These are phyloP conservation scores for Ceratobasidium sp. DNA, from an alignment of 1,284 basidiomycete genomes.

Conservation along the genomic window DNA sequence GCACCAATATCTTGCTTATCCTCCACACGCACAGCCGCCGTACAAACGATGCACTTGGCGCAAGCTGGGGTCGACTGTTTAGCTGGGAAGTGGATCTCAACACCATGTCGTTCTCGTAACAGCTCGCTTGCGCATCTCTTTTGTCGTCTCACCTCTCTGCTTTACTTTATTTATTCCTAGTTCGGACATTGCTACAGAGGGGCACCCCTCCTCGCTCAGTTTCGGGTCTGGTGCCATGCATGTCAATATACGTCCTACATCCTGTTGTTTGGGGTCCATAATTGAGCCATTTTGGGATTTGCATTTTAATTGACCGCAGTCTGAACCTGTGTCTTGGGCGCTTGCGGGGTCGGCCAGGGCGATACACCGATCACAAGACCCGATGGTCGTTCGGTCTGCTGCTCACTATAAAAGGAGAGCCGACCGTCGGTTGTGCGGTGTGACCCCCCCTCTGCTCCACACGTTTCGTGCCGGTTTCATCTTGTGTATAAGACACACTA, in stretches of 20 bases:
- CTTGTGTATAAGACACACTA: too few relatives aligned
- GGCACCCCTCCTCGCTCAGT: not conserved
- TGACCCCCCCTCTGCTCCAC: not conserved
- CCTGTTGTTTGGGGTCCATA: not conserved
- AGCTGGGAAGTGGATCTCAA: conserved; percentile 36
- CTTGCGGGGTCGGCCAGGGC: not conserved
- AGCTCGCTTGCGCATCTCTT: not conserved
- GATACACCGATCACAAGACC: not conserved
- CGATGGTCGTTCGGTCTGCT: not conserved
- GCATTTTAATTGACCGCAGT: too few relatives aligned
- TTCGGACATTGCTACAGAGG: conserved; percentile 9
- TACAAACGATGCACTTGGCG: conserved; percentile 26
- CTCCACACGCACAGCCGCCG: conserved; percentile 7
- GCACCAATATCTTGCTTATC: not conserved
- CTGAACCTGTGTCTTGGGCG: not conserved
- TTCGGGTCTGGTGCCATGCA: not conserved
- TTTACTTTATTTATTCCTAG: conserved; percentile 29
- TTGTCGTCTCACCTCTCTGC: not conserved
- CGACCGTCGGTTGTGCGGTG: not conserved
- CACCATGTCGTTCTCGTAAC: conserved; percentile 28
- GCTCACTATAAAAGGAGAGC: not conserved
- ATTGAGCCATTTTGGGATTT: too few relatives aligned
- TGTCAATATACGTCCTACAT: conserved; percentile 8
- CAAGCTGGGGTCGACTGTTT: conserved; percentile 30
- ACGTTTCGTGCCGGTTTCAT: not conserved